phyloP scores from a whole-genome alignment of 371 early-diverging fungal species.

The Vairimorpha ceranae region DNA sequence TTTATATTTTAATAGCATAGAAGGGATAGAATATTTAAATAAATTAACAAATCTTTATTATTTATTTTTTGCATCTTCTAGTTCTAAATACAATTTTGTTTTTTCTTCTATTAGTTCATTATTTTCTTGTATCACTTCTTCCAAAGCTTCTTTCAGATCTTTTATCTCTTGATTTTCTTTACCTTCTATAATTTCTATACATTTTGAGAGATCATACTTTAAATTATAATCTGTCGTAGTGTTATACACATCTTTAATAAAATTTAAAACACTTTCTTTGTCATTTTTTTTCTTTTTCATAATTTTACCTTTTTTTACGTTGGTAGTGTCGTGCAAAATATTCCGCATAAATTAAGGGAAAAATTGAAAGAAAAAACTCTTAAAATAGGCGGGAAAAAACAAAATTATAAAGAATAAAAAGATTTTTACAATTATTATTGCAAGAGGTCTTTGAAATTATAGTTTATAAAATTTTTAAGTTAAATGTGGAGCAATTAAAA shows the following conservation, averaged over 20 bases:
- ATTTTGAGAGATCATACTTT: constrained; percentile 60
- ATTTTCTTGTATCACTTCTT: constrained; percentile 54
- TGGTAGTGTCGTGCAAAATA: constrained; percentile 59
- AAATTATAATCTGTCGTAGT: constrained; percentile 58
- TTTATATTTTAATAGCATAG: constrained; percentile 12
- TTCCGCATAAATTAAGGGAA: constrained; percentile 39
- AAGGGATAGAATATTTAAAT: not conserved
- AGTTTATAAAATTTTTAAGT: no score
- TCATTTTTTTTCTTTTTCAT: constrained; percentile 31
- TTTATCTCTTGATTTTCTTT: constrained; percentile 61
- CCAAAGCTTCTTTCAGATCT: constrained; percentile 57
- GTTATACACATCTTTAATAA: constrained; percentile 28
- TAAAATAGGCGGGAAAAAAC: not conserved
- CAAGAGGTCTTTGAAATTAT: no score
- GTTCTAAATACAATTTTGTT: constrained; percentile 37
- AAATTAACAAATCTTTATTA: not conserved
- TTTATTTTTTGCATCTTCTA: constrained; percentile 13
- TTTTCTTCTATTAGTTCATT: constrained; percentile 55
- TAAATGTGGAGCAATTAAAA: no score
- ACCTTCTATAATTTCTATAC: constrained; percentile 62
- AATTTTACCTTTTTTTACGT: constrained; percentile 44
- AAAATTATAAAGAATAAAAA: no score
- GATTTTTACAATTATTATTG: no score
- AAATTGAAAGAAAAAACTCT: not conserved
- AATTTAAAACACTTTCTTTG: constrained; percentile 48